Conservation (phyloP, 2,329 filamentous ascomycete genomes). For the Penicillium sp. region DNA sequence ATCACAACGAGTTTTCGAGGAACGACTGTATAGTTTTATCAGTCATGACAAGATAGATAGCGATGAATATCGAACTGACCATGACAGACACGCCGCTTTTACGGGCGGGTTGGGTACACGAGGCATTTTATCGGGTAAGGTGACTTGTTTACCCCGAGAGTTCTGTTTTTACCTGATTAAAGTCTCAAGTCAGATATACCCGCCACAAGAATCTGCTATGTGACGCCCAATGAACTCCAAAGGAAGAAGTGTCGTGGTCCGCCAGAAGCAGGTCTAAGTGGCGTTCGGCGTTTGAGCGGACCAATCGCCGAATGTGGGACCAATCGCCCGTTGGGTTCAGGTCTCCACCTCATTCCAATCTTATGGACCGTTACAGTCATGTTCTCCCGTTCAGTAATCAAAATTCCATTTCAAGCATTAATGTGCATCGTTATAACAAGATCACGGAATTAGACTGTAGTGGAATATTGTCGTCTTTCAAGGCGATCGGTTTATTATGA, state of each 20-base stretch:
- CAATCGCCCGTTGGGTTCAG: not conserved
- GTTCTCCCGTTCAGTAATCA: too few species aligned
- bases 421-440: too few species aligned
- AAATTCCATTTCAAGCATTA: too few species aligned
- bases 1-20: slow-evolving; percentile 27
- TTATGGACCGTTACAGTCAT: too few species aligned
- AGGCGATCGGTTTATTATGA: not conserved
- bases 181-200: not conserved
- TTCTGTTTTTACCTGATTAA: not conserved
- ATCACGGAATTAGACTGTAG: too few species aligned
- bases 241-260: not conserved
- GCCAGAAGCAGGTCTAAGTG: not conserved
- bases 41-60: not conserved
- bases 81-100: slow-evolving; percentile 21
- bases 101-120: slow-evolving; percentile 11
- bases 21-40: slow-evolving; percentile 14
- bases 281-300: not conserved
- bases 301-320: not conserved
- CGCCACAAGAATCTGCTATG: not conserved
- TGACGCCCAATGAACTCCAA: not conserved
- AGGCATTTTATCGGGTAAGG: slow-evolving; percentile 1
- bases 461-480: too few species aligned
- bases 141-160: too few species aligned
- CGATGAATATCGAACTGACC: slow-evolving; percentile 3
- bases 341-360: not conserved